Percentiles rank a stretch among this genome's conserved stretches.
phyloP scores from a whole-genome alignment of 345 rosid species.

The Brassica rapa region DNA sequence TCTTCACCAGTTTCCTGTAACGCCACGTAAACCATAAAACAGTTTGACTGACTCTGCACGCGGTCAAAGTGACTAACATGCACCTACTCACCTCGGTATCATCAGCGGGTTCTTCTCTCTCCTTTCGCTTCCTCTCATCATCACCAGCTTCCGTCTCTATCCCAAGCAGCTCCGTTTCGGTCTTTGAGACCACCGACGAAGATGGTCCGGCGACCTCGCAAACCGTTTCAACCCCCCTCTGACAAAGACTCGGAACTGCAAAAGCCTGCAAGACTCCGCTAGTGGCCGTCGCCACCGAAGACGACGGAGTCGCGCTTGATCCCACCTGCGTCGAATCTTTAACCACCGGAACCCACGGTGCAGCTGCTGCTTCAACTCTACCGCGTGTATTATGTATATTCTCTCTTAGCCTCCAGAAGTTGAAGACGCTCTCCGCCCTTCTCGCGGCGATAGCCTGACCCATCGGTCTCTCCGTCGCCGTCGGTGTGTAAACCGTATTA shows the following conservation, averaged over 20 bases:
- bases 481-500: not conserved
- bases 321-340: conserved; percentile 14
- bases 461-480: not conserved
- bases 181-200: not conserved
- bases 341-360: not conserved
- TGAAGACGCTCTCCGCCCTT: conserved; percentile 12
- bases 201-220: not conserved
- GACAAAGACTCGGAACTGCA: not conserved
- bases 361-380: conserved; percentile 15
- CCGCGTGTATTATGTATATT: not conserved
- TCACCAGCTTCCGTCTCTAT: not conserved
- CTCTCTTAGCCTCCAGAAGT: conserved; percentile 12
- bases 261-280: conserved; percentile 12
- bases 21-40: not conserved
- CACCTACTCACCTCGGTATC: conserved; percentile 5
- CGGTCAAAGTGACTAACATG: not conserved
- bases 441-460: not conserved
- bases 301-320: conserved; percentile 6
- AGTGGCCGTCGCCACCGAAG: not conserved
- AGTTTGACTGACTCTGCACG: not conserved
- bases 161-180: not conserved
- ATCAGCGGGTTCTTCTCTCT: conserved; percentile 15
- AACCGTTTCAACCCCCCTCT: not conserved
- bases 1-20: conserved; percentile 42
- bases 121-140: conserved; percentile 12